A percentile compares a stretch with the other conserved stretches of the same genome.
These are phyloP conservation scores for Annulohypoxylon truncatum DNA, from an alignment of 2,329 filamentous ascomycete species.

Conservation along the genomic window DNA sequence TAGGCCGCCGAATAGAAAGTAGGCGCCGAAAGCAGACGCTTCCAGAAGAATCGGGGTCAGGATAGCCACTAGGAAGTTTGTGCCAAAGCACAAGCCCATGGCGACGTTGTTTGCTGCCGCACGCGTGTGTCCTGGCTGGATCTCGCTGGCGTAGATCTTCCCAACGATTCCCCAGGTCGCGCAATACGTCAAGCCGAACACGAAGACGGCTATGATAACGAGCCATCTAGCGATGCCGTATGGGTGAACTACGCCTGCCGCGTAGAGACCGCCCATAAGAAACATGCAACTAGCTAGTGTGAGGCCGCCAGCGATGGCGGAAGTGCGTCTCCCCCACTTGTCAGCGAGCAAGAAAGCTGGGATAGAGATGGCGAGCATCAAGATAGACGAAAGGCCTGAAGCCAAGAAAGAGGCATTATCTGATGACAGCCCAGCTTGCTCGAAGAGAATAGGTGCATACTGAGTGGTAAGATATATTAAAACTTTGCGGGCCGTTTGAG, in stretches of 20 bases:
- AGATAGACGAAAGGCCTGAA: conserved; percentile 68
- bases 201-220: conserved; percentile 62
- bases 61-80: conserved; percentile 56
- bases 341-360: conserved; percentile 68
- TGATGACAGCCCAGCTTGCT: conserved; percentile 67
- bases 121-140: conserved; percentile 66
- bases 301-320: conserved; percentile 65
- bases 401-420: conserved; percentile 68
- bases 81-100: conserved; percentile 51
- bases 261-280: conserved; percentile 65
- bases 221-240: conserved; percentile 59
- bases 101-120: conserved; percentile 65
- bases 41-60: conserved; percentile 57
- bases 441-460: conserved; percentile 71
- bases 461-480: conserved; percentile 42
- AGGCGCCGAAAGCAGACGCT: conserved; percentile 55
- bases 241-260: conserved; percentile 56
- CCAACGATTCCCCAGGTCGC: conserved; percentile 66
- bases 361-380: conserved; percentile 68
- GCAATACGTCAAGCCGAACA: conserved; percentile 60
- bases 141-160: conserved; percentile 69
- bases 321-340: conserved; percentile 66
- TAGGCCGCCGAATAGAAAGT: conserved; percentile 59
- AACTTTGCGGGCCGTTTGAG: background rate
- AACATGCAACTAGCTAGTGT: conserved; percentile 63